A percentile compares a stretch with the other conserved stretches of the same genome.
phyloP scores from a whole-genome alignment of 2,329 filamentous ascomycete genomes.

The Claviceps purpurea region DNA sequence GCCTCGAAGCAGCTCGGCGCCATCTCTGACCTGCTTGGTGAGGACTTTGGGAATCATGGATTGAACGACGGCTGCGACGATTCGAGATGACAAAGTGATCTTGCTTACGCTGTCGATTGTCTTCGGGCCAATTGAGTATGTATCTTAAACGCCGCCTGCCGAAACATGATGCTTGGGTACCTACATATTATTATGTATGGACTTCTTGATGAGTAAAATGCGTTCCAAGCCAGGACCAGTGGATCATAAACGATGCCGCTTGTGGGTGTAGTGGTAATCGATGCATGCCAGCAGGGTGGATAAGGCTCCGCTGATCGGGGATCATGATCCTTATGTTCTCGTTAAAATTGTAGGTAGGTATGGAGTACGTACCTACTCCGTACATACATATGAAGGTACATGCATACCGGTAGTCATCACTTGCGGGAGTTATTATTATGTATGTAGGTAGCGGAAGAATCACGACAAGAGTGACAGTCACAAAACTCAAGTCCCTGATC shows the following conservation, averaged over 20 bases:
- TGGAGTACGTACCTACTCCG: too few relatives aligned
- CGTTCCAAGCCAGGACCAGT: background rate
- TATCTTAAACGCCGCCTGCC: background rate
- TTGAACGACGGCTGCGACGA: background rate
- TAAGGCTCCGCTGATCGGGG: background rate
- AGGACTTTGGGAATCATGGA: constrained; percentile 1
- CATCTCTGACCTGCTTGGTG: constrained; percentile 3
- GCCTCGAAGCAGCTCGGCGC: constrained; percentile 25
- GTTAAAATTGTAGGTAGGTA: background rate
- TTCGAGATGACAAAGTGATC: background rate
- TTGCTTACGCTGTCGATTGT: background rate
- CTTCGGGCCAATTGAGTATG: background rate
- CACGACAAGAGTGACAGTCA: too few relatives aligned
- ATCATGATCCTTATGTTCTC: background rate
- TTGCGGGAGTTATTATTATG: too few relatives aligned
- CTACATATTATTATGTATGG: background rate
- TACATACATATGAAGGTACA: too few relatives aligned
- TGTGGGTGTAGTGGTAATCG: background rate
- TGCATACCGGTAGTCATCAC: too few relatives aligned
- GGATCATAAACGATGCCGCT: background rate
- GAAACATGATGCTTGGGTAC: background rate
- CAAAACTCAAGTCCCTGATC: too few relatives aligned
- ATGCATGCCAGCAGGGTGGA: background rate
- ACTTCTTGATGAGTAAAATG: background rate
- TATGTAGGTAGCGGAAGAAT: too few relatives aligned